Conservation (phyloP, 495 filamentous ascomycete species). For the Talaromyces liani region DNA sequence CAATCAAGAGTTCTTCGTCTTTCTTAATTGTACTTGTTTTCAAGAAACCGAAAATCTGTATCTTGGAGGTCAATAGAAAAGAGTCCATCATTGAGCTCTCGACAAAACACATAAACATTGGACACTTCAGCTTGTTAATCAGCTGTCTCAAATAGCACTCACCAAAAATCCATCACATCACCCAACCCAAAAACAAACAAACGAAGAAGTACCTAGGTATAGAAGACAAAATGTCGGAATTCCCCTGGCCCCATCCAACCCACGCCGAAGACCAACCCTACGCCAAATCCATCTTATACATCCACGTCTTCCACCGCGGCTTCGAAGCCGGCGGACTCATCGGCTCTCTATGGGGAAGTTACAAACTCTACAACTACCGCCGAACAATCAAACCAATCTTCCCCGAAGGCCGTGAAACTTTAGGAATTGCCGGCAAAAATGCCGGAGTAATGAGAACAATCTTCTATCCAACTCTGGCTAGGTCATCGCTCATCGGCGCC, state of each 20-base stretch:
- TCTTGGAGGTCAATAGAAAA: too few species aligned
- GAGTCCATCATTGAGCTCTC: too few species aligned
- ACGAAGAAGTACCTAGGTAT: not conserved
- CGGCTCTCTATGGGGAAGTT: slow-evolving; percentile 16
- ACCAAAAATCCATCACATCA: not conserved
- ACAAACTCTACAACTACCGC: not conserved
- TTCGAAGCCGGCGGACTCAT: slow-evolving; percentile 39
- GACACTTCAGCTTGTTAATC: too few species aligned
- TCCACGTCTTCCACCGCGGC: slow-evolving; percentile 50
- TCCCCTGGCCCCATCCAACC: slow-evolving; percentile 40
- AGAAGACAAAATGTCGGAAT: slow-evolving; percentile 34
- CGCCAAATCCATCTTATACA: slow-evolving; percentile 42
- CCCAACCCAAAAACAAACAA: not conserved
- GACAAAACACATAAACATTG: too few species aligned
- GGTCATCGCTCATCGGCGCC: slow-evolving; percentile 11
- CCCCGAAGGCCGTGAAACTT: too few species aligned
- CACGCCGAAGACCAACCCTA: slow-evolving; percentile 57
- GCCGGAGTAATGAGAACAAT: not conserved
- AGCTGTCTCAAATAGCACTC: not conserved
- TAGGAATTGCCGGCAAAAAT: not conserved
- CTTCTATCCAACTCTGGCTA: not conserved
- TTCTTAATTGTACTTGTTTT: too few species aligned
- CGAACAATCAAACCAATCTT: not conserved
- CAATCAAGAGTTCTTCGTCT: not conserved
- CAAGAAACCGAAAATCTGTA: too few species aligned